Base-by-base conservation (phyloP, 169 alveolate species). In the Plasmodium ovale region DNA sequence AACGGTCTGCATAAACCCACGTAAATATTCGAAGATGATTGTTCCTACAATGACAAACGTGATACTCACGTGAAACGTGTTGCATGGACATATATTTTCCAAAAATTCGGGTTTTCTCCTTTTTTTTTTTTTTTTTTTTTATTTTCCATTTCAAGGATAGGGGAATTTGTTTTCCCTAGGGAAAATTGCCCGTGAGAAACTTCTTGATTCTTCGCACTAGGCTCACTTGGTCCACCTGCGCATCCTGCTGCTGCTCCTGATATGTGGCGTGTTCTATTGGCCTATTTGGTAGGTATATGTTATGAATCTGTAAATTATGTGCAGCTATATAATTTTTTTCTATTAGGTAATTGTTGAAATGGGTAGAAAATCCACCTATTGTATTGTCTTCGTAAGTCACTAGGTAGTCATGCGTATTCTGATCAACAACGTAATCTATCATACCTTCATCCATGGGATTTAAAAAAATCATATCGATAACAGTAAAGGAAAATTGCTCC, bases 351-450 rank as follows among this genome's bases (percentile, higher is more conserved):
- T 77, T 77, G 62, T 77, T 77, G 27, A 77, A 77, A 54, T 77
- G 88, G 44, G 88, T 77, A 27, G 73, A 60, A 62, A 77, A 77
- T 6, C 88, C 88, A 42, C 88, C 88, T 62, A 77, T 53, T 9
- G 74, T 62, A 67, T 77, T 77, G 27, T 77, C 88, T 67, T 77
- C 88, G 54, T 77, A 77, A 21, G 88, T 77, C 27, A 77, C 62
- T 9, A 60, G 65, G 9, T 29, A 49, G 7, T 77, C 39, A 62
- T 77, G 88, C 3, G 59, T 77, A 62, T 77, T 77, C 31, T 62
- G 37, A 37, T 62, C 54, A 16, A 77, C 42, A 14, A 77, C 37
- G 37, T 77, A 49, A 21, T 77, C 88, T 77, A 77, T 62, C 2
- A 77, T 77, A 44, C 44, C 29, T 60, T 44, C 62, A 77, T 77